Percentiles rank a stretch among this genome's conserved stretches.
Evolutionary conservation across 2,329 filamentous ascomycete genomes (phyloP).

Genomic region (Fusarium brachygibbosum): DNA sequence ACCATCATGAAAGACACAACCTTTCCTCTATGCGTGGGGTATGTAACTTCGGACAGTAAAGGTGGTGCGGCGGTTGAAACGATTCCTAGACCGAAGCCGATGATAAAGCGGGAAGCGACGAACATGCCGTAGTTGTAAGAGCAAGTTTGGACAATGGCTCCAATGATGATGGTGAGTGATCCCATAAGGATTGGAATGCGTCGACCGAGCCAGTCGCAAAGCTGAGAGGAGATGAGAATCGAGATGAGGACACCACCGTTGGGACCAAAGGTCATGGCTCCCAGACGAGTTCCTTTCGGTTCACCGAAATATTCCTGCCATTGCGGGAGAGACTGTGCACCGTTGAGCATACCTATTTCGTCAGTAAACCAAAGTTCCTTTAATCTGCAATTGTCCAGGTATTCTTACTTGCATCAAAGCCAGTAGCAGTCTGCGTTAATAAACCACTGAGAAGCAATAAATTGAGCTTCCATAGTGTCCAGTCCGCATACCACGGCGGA

Average conservation of each 20-base stretch:
- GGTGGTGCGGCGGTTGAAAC: slow-evolving; percentile 51
- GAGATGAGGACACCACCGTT: slow-evolving; percentile 46
- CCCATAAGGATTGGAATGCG: slow-evolving; percentile 48
- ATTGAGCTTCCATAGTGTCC: slow-evolving; percentile 51
- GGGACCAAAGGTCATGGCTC: slow-evolving; percentile 49
- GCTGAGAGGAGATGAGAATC: slow-evolving; percentile 45
- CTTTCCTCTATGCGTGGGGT: slow-evolving; percentile 54
- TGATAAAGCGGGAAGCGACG: slow-evolving; percentile 52
- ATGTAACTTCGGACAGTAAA: slow-evolving; percentile 54
- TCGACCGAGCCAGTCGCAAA: slow-evolving; percentile 49
- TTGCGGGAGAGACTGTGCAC: slow-evolving; percentile 51
- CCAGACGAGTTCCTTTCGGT: slow-evolving; percentile 49
- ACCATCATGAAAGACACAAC: slow-evolving; percentile 50
- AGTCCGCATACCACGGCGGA: slow-evolving; percentile 44
- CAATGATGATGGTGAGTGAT: slow-evolving; percentile 49
- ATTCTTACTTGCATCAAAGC: slow-evolving; percentile 51
- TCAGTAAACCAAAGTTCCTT: slow-evolving; percentile 12
- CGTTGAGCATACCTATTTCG: slow-evolving; percentile 52
- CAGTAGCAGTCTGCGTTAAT: slow-evolving; percentile 51
- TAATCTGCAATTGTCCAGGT: accelerated
- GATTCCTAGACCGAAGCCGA: slow-evolving; percentile 59
- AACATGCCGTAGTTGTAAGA: slow-evolving; percentile 54
- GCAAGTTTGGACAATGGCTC: slow-evolving; percentile 48
- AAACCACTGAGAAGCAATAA: slow-evolving; percentile 51
- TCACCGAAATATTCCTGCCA: slow-evolving; percentile 51